Evolutionary conservation across 78 protist genomes (phyloP), one percentile per base, ranked within the genome.

Genomic region (Dictyostelium intermedium): DNA sequence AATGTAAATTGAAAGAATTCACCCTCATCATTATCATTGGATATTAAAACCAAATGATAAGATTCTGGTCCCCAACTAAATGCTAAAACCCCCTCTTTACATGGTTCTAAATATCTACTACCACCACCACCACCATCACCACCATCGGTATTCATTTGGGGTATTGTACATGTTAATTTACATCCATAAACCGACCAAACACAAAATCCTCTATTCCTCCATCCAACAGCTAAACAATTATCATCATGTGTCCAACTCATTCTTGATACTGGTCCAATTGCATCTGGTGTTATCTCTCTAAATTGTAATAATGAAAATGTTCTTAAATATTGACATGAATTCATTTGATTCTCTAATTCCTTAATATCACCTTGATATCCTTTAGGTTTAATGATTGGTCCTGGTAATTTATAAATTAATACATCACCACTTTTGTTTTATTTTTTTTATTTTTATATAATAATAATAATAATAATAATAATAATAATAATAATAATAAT

Each of bases 131-230:
- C 0, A 7, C 69, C 20, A 14, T 23, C 37, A 47, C 11, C 14
- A 47, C 16, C 16, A 47, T 47, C 16, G 76, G 80, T 91, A 81
- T 63, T 72, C 91, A 94, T 80, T 82, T 94, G 96, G 18, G 96
- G 96, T n/a, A 94, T 94, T 14, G 96, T 94, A 32, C 96, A 94
- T 11, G 92, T 82, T 27, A 94, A 34, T 82, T 91, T 86, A 60
- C 96, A 94, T 2, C 96, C 96, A 80, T 94, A 87, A 4, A 94
- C 86, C 5, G 96, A 87, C 96, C 96, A 94, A 9, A 87, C 1
- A 69, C 95, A 84, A 32, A 94, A 70, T 16, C 96, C 96, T 16
- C 96, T 47, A 72, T 84, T 94, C 20, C 37, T 41, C 95, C 93
- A 94, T 18, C 96, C 96, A 56, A 87, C 96, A 10, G 96, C 96